A percentile compares a stretch with the other conserved stretches of the same genome.
Evolutionary conservation across 2,329 filamentous ascomycete genomes (phyloP).

Genomic region (Fusarium sublunatum): DNA sequence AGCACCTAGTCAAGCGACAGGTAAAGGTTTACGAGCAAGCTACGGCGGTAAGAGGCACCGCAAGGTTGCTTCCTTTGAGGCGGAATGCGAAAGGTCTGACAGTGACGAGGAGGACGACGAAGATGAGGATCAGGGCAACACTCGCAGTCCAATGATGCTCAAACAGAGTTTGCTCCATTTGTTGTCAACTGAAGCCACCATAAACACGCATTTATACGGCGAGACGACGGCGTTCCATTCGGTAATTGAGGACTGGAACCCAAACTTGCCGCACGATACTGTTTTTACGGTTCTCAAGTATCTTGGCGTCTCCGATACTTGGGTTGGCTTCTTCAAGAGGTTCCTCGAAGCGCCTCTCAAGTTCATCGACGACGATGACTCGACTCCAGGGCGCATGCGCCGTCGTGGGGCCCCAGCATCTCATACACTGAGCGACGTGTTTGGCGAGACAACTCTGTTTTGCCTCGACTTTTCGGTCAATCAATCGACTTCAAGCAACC

Average conservation of each 20-base stretch:
- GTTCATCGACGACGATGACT: slow-evolving; percentile 65
- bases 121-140: slow-evolving; percentile 12
- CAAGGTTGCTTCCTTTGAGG: neutral
- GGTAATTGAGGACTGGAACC: slow-evolving; percentile 58
- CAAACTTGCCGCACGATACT: slow-evolving; percentile 64
- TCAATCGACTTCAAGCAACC: slow-evolving; percentile 60
- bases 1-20: neutral
- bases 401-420: slow-evolving; percentile 69
- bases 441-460: slow-evolving; percentile 71
- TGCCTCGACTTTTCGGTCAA: slow-evolving; percentile 74
- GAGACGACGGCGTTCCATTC: slow-evolving; percentile 60
- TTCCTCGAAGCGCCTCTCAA: slow-evolving; percentile 70
- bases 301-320: slow-evolving; percentile 66
- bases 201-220: slow-evolving; percentile 59
- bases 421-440: slow-evolving; percentile 67
- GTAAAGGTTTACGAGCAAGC: neutral
- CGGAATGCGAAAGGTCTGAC: neutral
- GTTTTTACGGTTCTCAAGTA: slow-evolving; percentile 67
- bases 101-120: slow-evolving; percentile 20
- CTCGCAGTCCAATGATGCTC: slow-evolving; percentile 53
- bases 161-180: slow-evolving; percentile 63
- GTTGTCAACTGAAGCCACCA: slow-evolving; percentile 58
- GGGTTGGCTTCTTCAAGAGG: slow-evolving; percentile 68
- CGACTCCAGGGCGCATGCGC: slow-evolving; percentile 57
- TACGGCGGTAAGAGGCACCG: slow-evolving; percentile 9